A percentile compares a stretch with the other conserved stretches of the same genome.
These are phyloP conservation scores for Boletus tomentosulus DNA, from an alignment of 768 basidiomycete genomes.

Conservation along the genomic window DNA sequence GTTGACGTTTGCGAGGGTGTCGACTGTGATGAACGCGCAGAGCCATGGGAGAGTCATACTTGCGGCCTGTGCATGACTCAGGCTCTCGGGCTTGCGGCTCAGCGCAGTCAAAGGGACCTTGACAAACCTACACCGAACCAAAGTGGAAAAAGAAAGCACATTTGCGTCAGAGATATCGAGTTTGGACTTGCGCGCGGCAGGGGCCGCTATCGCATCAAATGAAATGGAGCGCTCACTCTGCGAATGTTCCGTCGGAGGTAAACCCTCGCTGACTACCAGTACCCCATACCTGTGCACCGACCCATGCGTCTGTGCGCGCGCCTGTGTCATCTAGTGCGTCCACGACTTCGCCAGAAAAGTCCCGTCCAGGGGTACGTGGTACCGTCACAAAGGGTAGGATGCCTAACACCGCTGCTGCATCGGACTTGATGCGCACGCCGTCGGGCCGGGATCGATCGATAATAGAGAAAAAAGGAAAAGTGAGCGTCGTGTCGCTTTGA, in stretches of 20 bases:
- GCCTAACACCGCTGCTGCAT: constrained; percentile 28
- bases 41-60: constrained; percentile 35
- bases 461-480: neutral
- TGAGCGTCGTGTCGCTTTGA: neutral
- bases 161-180: neutral
- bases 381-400: constrained; percentile 30
- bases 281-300: constrained; percentile 32
- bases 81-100: constrained; percentile 28
- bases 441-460: neutral
- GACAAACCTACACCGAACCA: constrained; percentile 18
- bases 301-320: constrained; percentile 15
- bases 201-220: neutral
- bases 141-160: neutral
- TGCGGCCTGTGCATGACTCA: constrained; percentile 25
- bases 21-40: constrained; percentile 35
- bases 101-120: constrained; percentile 26
- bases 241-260: constrained; percentile 31
- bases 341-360: constrained; percentile 34
- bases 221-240: constrained; percentile 24
- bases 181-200: too few relatives aligned
- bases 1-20: constrained; percentile 32
- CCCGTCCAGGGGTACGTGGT: constrained; percentile 30
- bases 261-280: constrained; percentile 33
- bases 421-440: constrained; percentile 19
- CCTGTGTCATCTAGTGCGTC: constrained; percentile 28